Percentiles rank a stretch among this genome's conserved stretches.
These are phyloP conservation scores for Linnemannia schmuckeri DNA, from an alignment of 192 early-diverging fungal genomes.

Conservation along the genomic window DNA sequence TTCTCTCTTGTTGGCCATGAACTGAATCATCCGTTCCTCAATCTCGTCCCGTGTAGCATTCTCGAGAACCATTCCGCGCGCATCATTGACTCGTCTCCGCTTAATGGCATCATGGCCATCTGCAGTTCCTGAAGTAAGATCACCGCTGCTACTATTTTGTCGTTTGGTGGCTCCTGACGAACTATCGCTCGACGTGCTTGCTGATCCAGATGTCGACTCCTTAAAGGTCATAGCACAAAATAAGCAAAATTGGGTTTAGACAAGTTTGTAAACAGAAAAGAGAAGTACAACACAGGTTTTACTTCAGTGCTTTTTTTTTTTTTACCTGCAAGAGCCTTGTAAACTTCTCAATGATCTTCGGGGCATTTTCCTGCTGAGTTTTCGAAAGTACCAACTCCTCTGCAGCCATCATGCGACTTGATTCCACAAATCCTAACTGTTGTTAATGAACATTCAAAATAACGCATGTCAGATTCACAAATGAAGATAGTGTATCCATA, in stretches of 20 bases:
- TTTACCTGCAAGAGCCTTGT: constrained; percentile 35
- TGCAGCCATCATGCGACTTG: constrained; percentile 50
- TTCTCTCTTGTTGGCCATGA: constrained; percentile 66
- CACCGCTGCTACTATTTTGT: constrained; percentile 1
- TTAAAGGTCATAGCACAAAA: neutral
- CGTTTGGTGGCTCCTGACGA: constrained; percentile 31
- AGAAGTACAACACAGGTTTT: neutral
- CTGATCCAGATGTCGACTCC: constrained; percentile 15
- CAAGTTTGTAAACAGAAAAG: too few species aligned
- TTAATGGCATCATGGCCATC: constrained; percentile 35
- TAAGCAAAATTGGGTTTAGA: neutral
- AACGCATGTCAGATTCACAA: neutral
- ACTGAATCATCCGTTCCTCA: constrained; percentile 61
- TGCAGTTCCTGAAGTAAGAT: neutral
- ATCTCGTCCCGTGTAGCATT: constrained; percentile 61
- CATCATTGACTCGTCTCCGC: constrained; percentile 37
- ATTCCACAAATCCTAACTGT: constrained; percentile 44
- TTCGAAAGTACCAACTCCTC: constrained; percentile 41
- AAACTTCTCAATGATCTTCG: constrained; percentile 36
- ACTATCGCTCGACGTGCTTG: neutral
- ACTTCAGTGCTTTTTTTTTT: neutral
- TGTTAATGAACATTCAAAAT: neutral
- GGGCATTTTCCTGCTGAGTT: constrained; percentile 29
- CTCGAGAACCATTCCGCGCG: constrained; percentile 51
- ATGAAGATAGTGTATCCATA: neutral